Evolutionary conservation across 495 filamentous ascomycete species (phyloP).

Genomic region (Saxispiralis lemnorum): DNA sequence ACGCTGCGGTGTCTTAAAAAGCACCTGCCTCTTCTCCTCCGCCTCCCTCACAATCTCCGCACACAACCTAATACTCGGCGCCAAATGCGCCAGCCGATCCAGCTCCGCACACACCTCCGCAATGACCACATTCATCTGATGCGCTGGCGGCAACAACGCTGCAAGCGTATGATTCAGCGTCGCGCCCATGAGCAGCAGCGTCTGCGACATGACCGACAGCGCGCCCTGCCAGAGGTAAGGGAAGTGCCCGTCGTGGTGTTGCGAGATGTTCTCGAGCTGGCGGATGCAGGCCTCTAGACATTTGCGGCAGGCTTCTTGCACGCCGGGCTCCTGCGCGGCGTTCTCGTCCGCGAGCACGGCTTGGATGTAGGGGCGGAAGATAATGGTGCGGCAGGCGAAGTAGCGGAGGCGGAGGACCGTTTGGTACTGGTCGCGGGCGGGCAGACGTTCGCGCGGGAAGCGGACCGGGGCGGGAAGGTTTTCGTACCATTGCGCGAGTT

Average conservation of each 20-base stretch:
- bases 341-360: constrained; percentile 64
- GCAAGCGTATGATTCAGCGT: constrained; percentile 63
- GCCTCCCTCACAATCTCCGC: constrained; percentile 66
- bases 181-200: constrained; percentile 63
- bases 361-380: constrained; percentile 66
- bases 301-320: constrained; percentile 60
- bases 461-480: constrained; percentile 53
- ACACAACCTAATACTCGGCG: constrained; percentile 52
- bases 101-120: constrained; percentile 55
- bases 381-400: constrained; percentile 71
- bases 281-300: constrained; percentile 66
- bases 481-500: constrained; percentile 72
- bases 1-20: constrained; percentile 9
- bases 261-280: constrained; percentile 61
- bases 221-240: constrained; percentile 80
- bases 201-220: constrained; percentile 56
- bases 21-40: constrained; percentile 43
- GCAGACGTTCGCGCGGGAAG: constrained; percentile 49
- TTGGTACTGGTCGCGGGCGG: constrained; percentile 54
- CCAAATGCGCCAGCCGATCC: constrained; percentile 52
- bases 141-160: constrained; percentile 43
- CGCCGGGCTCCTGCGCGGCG: constrained; percentile 38
- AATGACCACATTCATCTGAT: constrained; percentile 54
- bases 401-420: constrained; percentile 63
- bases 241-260: constrained; percentile 69